Evolutionary conservation across 1,139 yeast species (phyloP), one percentile per base, ranked within the genome.

Genomic region (Tardiomyces blankii): DNA sequence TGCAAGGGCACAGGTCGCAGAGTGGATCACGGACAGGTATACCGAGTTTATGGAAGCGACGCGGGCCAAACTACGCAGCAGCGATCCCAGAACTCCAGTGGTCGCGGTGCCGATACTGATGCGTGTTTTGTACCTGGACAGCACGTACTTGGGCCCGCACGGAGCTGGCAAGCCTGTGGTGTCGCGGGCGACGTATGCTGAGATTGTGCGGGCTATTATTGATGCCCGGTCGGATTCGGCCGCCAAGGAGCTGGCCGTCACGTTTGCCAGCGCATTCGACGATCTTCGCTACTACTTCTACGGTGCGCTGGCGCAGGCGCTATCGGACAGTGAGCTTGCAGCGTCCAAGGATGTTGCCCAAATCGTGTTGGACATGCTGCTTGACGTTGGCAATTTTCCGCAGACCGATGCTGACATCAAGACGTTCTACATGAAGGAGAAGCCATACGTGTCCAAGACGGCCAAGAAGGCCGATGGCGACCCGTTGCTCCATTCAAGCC

Each of bases 401-500:
- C 25, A 21, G 25, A 21, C 25, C 25, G 25, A 21, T 7, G 7
- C 7, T 7, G 25, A 21, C 25, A 21, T 21, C 25, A 21, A 21
- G 25, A 21, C 25, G 25, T 21, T 21, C 7, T 21, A 21, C 25
- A 21, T 21, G 25, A 21, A 21, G 7, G 25, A 21, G 25, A 21
- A 21, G 25, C 25, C 25, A 12, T 12, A 11, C 9, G 32, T 13
- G 32, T 13, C 32, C 12, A 28, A 28, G 13, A 28, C 32, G 32
- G 14, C n/a, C 13, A 28, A 28, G 13, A 28, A 13, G 25, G 25
- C 25, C 25, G 25, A 21, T 7, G 25, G 25, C 25, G n/a, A 13
- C 8, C 35, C 41, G n/a, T 5, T 28, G 7, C 39, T 44, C 9
- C 42, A 41, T 14, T 27, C 42, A 5, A 9, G 21, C 23, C 50